These are phyloP conservation scores for Diaporthe caulivora DNA, from an alignment of 2,329 filamentous ascomycete species.

Conservation along the genomic window DNA sequence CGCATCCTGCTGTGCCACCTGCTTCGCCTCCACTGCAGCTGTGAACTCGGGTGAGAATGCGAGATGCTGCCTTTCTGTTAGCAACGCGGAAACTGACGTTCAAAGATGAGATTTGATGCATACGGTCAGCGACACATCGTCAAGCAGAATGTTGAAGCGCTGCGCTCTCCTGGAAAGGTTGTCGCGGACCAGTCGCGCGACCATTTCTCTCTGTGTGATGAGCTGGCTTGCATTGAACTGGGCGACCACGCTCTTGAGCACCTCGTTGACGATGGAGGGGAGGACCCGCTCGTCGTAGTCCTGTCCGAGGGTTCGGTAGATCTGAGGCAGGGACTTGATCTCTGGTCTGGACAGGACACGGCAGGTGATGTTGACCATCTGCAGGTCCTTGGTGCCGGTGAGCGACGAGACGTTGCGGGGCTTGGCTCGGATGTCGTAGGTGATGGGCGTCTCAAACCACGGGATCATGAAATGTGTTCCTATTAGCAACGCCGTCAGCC, in stretches of 20 bases:
- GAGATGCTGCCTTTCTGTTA: constrained; percentile 66
- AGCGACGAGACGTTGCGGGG: constrained; percentile 96
- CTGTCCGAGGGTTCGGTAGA: constrained; percentile 93
- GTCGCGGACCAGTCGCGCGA: constrained; percentile 90
- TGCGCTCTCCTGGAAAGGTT: constrained; percentile 92
- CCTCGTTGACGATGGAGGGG: constrained; percentile 98
- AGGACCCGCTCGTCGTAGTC: constrained; percentile 98
- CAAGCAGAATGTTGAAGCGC: constrained; percentile 95
- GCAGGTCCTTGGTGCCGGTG: constrained; percentile 98
- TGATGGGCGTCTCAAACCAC: constrained; percentile 97
- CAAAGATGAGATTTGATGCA: constrained; percentile 45
- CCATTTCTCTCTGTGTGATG: constrained; percentile 98
- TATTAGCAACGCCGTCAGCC: constrained; percentile 49
- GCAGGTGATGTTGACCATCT: constrained; percentile 99
- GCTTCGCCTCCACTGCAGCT: constrained; percentile 79
- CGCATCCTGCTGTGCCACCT: constrained; percentile 89
- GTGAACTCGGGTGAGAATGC: constrained; percentile 82
- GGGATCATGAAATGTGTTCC: constrained; percentile 94
- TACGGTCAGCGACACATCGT: constrained; percentile 97
- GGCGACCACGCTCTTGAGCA: constrained; percentile 97
- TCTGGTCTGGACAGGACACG: constrained; percentile 95
- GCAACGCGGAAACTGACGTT: constrained; percentile 25
- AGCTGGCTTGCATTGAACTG: constrained; percentile 99
- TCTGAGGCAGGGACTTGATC: constrained; percentile 90
- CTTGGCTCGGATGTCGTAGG: constrained; percentile 98